phyloP scores from a whole-genome alignment of 257 asterid genomes.

The Solanum clarkiae region DNA sequence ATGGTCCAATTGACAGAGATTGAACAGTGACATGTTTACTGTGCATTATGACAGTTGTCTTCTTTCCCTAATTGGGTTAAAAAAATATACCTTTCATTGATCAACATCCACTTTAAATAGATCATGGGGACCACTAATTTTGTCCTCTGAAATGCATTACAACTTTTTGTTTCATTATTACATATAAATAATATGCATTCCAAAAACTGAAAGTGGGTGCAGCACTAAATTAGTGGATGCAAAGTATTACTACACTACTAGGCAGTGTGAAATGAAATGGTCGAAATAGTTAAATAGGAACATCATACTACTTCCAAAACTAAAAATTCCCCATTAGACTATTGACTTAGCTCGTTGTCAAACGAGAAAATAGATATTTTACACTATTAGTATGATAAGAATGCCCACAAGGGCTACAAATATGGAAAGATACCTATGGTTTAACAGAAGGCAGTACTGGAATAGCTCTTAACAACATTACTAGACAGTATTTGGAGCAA shows the following conservation, averaged over 20 bases:
- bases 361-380: background rate
- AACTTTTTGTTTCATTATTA: background rate
- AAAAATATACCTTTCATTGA: background rate
- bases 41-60: background rate
- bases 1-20: background rate
- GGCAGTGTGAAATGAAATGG: background rate
- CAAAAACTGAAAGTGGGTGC: background rate
- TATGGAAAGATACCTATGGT: background rate
- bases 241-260: background rate
- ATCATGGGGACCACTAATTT: background rate
- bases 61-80: background rate
- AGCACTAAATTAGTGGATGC: background rate
- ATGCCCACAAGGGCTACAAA: background rate
- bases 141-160: background rate
- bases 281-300: background rate
- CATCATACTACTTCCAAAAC: too few species aligned
- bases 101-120: background rate
- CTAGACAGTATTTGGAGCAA: slow-evolving; percentile 51
- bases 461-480: slow-evolving; percentile 51
- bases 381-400: background rate
- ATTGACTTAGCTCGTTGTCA: too few species aligned
- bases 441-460: slow-evolving; percentile 40
- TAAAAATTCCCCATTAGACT: too few species aligned
- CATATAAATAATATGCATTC: background rate
- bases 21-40: background rate